A percentile compares a stretch with the other conserved stretches of the same genome.
These are phyloP conservation scores for Neocucurbitaria cava DNA, from an alignment of 2,329 filamentous ascomycete species.

Conservation along the genomic window DNA sequence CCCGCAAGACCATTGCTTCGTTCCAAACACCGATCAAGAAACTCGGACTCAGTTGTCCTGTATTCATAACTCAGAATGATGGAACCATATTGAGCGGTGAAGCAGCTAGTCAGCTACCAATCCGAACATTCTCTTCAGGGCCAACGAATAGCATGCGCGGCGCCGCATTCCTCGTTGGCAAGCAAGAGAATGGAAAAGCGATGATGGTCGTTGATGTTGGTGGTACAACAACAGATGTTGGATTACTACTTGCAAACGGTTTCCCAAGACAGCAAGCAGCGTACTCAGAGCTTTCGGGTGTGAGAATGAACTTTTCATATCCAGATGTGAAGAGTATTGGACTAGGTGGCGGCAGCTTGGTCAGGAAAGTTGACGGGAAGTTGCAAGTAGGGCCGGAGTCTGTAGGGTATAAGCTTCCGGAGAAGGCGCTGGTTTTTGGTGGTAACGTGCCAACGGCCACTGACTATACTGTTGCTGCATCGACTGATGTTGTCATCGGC, in stretches of 20 bases:
- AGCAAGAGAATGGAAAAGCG: conserved; percentile 49
- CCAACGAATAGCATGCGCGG: conserved; percentile 63
- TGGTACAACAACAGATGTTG: conserved; percentile 71
- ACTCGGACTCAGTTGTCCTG: conserved; percentile 55
- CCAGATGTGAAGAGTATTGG: conserved; percentile 67
- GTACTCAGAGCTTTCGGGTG: conserved; percentile 67
- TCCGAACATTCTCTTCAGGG: conserved; percentile 60
- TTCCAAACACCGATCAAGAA: conserved; percentile 56
- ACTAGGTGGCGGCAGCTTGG: conserved; percentile 65
- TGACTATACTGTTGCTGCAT: conserved; percentile 57
- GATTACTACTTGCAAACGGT: conserved; percentile 65
- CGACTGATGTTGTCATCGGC: conserved; percentile 51
- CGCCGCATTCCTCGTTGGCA: conserved; percentile 51
- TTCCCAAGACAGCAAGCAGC: conserved; percentile 69
- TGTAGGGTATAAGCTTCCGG: conserved; percentile 64
- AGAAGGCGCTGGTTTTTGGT: conserved; percentile 64
- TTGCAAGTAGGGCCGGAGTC: conserved; percentile 66
- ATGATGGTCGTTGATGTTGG: conserved; percentile 72
- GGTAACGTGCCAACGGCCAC: conserved; percentile 66
- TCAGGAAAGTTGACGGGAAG: conserved; percentile 50
- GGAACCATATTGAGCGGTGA: conserved; percentile 58
- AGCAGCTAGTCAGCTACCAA: conserved; percentile 56
- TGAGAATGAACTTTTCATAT: conserved; percentile 64
- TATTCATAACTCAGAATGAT: conserved; percentile 62
- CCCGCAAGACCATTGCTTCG: conserved; percentile 53